Evolutionary conservation across 371 early-diverging fungal genomes (phyloP).

Genomic region (Mortierella sp.): DNA sequence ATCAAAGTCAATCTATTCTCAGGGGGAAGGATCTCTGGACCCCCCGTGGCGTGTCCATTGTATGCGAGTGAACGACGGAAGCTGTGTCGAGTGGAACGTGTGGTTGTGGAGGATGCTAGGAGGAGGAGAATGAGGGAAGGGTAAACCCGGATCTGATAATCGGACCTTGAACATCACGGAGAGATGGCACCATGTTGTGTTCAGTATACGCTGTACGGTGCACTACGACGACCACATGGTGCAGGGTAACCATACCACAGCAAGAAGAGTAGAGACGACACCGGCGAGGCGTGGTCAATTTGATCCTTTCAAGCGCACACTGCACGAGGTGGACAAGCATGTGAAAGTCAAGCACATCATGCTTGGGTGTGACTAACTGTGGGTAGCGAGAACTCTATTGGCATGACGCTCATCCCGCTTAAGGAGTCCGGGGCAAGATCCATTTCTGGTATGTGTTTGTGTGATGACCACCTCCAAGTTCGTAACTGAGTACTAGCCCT

Average conservation of each 20-base stretch:
- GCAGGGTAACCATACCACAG: no score
- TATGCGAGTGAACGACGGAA: no score
- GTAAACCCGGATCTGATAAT: conserved; percentile 43
- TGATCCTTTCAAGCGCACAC: neutral
- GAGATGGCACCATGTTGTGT: neutral
- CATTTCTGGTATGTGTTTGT: conserved; percentile 35
- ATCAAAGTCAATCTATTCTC: no score
- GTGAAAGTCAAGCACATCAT: conserved; percentile 12
- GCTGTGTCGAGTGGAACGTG: neutral
- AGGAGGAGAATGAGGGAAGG: conserved; percentile 3
- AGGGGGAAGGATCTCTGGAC: no score
- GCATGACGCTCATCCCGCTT: conserved; percentile 9
- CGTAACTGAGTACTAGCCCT: no score
- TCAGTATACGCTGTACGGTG: no score
- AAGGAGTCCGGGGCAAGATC: conserved; percentile 51
- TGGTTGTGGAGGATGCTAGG: neutral
- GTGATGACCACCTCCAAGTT: neutral
- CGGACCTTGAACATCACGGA: conserved; percentile 9
- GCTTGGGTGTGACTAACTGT: neutral
- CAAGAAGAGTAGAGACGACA: no score
- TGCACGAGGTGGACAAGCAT: neutral
- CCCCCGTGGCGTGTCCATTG: no score
- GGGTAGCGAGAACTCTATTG: neutral
- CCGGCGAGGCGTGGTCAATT: no score
- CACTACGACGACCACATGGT: no score